Percentiles rank a stretch among this genome's conserved stretches.
These are phyloP conservation scores for Wickerhamomyces mucosus DNA, from an alignment of 805 yeast genomes.

Conservation along the genomic window DNA sequence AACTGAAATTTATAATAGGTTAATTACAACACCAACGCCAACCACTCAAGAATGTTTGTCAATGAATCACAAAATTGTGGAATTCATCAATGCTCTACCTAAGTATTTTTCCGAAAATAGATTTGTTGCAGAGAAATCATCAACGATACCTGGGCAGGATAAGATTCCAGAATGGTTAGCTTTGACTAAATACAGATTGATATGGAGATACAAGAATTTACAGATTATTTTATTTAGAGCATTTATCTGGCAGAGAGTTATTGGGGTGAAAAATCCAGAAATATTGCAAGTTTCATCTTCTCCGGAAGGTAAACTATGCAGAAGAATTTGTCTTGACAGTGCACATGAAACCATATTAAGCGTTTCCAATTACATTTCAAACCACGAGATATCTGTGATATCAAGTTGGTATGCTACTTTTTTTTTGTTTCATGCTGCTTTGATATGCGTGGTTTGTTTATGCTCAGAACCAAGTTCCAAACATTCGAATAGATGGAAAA, in stretches of 20 bases:
- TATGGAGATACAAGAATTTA: conserved; percentile 50
- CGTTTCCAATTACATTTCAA: conserved; percentile 30
- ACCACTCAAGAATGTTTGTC: conserved; percentile 39
- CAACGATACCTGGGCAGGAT: conserved; percentile 13
- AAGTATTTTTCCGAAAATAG: conserved; percentile 35
- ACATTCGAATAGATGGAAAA: conserved; percentile 33
- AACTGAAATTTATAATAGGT: conserved; percentile 36
- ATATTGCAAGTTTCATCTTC: conserved; percentile 24
- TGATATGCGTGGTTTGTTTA: conserved; percentile 46
- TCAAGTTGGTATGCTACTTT: conserved; percentile 58
- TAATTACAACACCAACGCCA: conserved; percentile 39
- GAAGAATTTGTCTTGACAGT: conserved; percentile 38
- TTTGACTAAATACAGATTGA: conserved; percentile 40
- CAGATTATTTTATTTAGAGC: conserved; percentile 47
- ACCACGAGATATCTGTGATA: conserved; percentile 32
- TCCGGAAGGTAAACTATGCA: conserved; percentile 38
- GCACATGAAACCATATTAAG: conserved; percentile 45
- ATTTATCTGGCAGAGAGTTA: conserved; percentile 44
- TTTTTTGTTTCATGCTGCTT: conserved; percentile 52
- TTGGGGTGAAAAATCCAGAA: conserved; percentile 27
- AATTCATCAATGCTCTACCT: conserved; percentile 35
- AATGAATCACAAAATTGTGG: conserved; percentile 34
- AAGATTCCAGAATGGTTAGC: conserved; percentile 42
- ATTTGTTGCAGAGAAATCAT: conserved; percentile 18
- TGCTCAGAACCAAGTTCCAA: conserved; percentile 41